A percentile compares a stretch with the other conserved stretches of the same genome.
phyloP scores from a whole-genome alignment of 495 filamentous ascomycete species.

The Aspergillus coremiiformis region DNA sequence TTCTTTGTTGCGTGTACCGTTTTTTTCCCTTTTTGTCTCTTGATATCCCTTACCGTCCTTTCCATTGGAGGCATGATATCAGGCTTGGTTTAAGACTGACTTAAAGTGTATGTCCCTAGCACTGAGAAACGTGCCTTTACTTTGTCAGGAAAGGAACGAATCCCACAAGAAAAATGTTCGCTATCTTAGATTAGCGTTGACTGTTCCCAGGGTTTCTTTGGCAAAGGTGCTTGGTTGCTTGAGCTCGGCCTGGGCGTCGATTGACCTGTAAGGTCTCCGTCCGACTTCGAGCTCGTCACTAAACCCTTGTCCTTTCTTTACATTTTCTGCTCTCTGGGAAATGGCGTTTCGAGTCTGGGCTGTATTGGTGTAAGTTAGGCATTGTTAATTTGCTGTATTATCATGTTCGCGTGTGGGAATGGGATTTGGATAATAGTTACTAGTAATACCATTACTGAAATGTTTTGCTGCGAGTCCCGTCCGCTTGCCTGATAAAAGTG shows the following conservation, averaged over 20 bases:
- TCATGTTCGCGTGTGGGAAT: background rate
- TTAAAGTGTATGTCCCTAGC: conserved; percentile 6
- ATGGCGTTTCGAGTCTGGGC: background rate
- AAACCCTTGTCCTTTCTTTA: background rate
- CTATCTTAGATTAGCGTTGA: background rate
- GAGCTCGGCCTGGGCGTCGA: conserved; percentile 4
- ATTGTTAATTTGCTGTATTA: background rate
- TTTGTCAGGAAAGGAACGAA: background rate
- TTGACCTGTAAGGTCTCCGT: background rate
- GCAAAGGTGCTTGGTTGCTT: background rate
- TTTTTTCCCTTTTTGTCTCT: background rate
- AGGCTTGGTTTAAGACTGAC: conserved; percentile 14
- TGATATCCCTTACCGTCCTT: background rate
- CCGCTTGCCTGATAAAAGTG: no score
- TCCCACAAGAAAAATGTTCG: background rate
- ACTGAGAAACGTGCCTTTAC: background rate
- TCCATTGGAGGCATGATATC: background rate
- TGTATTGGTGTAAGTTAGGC: conserved; percentile 2
- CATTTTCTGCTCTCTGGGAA: background rate
- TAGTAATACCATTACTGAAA: background rate
- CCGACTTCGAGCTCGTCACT: conserved; percentile 4
- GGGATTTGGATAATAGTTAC: conserved; percentile 1
- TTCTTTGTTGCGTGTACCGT: no score
- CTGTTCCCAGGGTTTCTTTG: background rate
- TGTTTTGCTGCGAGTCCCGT: no score